Conservation (phyloP, 2,329 filamentous ascomycete species). For the Beauveria caledonica region DNA sequence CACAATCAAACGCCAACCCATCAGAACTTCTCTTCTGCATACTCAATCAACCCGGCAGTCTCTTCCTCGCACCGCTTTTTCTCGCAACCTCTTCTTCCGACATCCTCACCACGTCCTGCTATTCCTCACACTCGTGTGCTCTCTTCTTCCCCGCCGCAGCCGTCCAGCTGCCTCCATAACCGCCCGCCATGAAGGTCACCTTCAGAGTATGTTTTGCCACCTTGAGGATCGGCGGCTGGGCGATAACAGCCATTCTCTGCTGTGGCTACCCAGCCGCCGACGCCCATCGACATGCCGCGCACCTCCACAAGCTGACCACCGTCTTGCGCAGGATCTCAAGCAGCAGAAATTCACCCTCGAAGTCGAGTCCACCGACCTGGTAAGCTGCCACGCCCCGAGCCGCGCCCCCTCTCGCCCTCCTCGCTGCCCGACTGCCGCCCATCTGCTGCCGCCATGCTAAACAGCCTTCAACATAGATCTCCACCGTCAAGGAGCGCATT, state of each 20-base stretch:
- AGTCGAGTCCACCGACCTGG: slow-evolving; percentile 84
- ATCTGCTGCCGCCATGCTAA: background rate
- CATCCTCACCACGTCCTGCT: background rate
- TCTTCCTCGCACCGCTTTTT: background rate
- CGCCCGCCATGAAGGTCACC: slow-evolving; percentile 59
- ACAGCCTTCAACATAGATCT: slow-evolving; percentile 51
- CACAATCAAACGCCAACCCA: slow-evolving; percentile 2
- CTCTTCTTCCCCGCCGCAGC: slow-evolving; percentile 4
- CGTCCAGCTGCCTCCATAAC: slow-evolving; percentile 24
- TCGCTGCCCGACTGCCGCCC: background rate
- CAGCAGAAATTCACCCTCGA: slow-evolving; percentile 98
- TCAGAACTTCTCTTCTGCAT: slow-evolving; percentile 2
- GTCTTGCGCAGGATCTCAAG: slow-evolving; percentile 70
- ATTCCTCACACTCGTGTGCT: background rate
- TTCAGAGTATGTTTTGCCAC: slow-evolving; percentile 45
- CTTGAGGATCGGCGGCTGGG: background rate
- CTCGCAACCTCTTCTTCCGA: slow-evolving; percentile 10
- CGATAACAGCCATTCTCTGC: background rate
- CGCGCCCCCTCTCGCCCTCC: slow-evolving; percentile 12
- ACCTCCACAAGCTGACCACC: background rate
- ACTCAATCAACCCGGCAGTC: background rate
- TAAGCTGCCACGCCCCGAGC: slow-evolving; percentile 44
- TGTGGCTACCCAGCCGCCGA: background rate
- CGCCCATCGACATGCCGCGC: background rate
- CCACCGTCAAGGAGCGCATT: slow-evolving; percentile 87